Base-by-base conservation (phyloP, 768 basidiomycete species). In the Termitomyces sp. region DNA sequence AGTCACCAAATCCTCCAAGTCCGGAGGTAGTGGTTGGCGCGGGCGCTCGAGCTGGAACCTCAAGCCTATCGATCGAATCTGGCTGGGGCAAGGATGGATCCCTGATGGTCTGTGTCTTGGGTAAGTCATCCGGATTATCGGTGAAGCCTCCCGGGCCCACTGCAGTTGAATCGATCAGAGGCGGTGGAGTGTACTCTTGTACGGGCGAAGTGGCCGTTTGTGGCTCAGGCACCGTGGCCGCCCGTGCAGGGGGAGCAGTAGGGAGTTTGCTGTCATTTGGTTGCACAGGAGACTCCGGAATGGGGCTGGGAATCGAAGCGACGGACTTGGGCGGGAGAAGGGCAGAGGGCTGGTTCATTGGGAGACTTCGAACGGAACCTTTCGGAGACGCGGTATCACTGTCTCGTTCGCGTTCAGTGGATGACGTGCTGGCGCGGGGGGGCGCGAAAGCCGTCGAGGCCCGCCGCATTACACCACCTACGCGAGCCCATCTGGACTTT, bases 201-300 rank as follows among this genome's bases (percentile, higher is more conserved):
- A 54, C 54, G 2, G 61, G 61, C 7, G 61, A 57, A 0, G 60
- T 47, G 9, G 59, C 35, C 6, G 46, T 42, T 46, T 56, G 57
- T 21, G 58, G 48, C 27, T 58, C 58, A 21, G 60, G 19, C 2
- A 51, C 34, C 17, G 58, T 45, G 17, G 63, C 25, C 4, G 66
- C 60, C 14, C 71, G 73, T 35, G 70, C 66, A 28, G 80, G 72
- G 25, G 80, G 79, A 23, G 64, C 63, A 7, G 70, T 64, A 60
- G 30, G 72, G 58, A 3, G 72, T 77, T 14, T 37, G 3, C 2
- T 19, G 19, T 76, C 80, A 9, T 74, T 78, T 62, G 85, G 84
- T 25, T 84, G 77, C 8, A 76, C 77, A 28, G 87, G 86, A 2
- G 85, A 88, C 65, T 90, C 88, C 1, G 81, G 75, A 56, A 90